These are phyloP conservation scores for Marsdenia floribunda DNA, from an alignment of 257 asterid species.

Conservation along the genomic window DNA sequence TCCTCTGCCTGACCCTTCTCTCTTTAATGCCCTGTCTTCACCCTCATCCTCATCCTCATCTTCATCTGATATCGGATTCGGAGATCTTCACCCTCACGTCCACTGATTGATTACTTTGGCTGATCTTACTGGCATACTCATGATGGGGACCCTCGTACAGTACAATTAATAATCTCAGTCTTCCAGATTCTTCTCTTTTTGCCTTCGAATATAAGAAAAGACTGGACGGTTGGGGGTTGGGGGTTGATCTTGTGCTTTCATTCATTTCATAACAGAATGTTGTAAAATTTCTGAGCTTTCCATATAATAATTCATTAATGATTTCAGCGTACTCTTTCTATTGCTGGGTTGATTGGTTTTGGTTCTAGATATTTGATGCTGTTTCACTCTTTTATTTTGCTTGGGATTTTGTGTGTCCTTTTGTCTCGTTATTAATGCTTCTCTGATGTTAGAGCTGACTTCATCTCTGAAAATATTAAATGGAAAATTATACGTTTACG, in stretches of 20 bases:
- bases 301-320: background rate
- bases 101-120: constrained; percentile 10
- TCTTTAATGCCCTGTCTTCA: constrained; percentile 12
- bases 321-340: background rate
- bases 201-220: background rate
- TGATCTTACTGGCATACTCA: background rate
- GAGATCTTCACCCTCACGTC: constrained; percentile 46
- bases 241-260: background rate
- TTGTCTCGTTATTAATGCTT: background rate
- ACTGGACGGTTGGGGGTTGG: too few species aligned
- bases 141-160: background rate
- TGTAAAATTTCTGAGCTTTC: background rate
- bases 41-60: constrained; percentile 27
- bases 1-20: constrained; percentile 29
- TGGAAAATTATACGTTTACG: background rate
- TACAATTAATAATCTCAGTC: background rate
- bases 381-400: too few species aligned
- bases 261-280: background rate
- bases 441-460: background rate
- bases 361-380: background rate
- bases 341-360: background rate
- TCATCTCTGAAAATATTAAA: background rate
- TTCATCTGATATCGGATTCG: constrained; percentile 22
- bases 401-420: background rate
- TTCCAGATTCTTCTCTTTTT: background rate